phyloP scores from a whole-genome alignment of 345 rosid genomes.

The Lepidium didymum region DNA sequence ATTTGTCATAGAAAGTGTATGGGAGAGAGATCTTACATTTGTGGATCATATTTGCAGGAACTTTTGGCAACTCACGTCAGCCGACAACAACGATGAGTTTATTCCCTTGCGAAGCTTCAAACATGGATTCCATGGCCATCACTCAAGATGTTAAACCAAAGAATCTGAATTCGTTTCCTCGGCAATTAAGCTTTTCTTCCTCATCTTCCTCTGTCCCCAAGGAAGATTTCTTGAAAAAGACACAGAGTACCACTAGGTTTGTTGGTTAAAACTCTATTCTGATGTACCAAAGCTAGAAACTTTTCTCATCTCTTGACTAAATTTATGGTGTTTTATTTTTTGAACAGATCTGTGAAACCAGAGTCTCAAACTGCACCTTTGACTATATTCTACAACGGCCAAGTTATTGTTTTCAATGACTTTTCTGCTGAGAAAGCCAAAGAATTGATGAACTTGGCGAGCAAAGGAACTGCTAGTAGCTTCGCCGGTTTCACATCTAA shows the following conservation, averaged over 20 bases:
- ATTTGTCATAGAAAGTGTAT: not conserved
- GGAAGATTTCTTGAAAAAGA: conserved; percentile 32
- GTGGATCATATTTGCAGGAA: conserved; percentile 10
- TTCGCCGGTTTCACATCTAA: conserved; percentile 24
- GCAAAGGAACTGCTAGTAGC: conserved; percentile 38
- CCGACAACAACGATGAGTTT: conserved; percentile 49
- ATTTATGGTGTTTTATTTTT: not conserved
- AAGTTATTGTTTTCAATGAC: conserved; percentile 67
- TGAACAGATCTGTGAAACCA: conserved; percentile 25
- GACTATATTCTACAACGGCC: conserved; percentile 83
- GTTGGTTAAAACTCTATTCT: not conserved
- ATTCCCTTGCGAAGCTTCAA: conserved; percentile 47
- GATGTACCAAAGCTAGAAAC: not conserved
- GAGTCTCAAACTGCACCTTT: conserved; percentile 49
- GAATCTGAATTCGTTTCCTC: conserved; percentile 62
- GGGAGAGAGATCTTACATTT: not conserved
- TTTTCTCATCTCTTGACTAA: not conserved
- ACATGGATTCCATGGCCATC: conserved; percentile 1
- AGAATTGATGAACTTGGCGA: conserved; percentile 62
- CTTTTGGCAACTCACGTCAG: conserved; percentile 8
- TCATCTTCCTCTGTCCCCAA: conserved; percentile 26
- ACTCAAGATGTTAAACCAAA: conserved; percentile 35
- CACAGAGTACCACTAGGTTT: conserved; percentile 32
- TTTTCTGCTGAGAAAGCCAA: conserved; percentile 76
- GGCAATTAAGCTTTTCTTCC: conserved; percentile 39